These are phyloP conservation scores for Clarireedia hainanense DNA, from an alignment of 2,329 filamentous ascomycete genomes.

Conservation along the genomic window DNA sequence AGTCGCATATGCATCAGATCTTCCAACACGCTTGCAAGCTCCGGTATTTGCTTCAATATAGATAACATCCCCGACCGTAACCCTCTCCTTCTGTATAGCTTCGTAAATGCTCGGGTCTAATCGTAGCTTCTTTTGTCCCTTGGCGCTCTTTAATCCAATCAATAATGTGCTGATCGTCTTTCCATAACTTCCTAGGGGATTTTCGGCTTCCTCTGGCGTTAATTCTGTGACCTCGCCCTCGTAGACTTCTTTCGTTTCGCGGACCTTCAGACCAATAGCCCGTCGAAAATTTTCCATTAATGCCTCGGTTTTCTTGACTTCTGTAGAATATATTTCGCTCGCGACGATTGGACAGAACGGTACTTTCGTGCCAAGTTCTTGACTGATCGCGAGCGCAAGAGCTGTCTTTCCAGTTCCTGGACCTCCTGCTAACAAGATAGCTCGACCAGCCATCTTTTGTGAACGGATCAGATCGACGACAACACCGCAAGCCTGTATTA, in stretches of 20 bases:
- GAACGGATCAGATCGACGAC: conserved; percentile 92
- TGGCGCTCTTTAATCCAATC: conserved; percentile 89
- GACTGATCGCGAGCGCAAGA: conserved; percentile 87
- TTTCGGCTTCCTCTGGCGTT: conserved; percentile 95
- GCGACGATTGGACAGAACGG: conserved; percentile 97
- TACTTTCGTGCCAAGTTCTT: conserved; percentile 95
- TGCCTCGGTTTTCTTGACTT: conserved; percentile 99
- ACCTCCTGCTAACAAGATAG: conserved; percentile 86
- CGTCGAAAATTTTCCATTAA: conserved; percentile 98
- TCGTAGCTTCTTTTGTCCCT: conserved; percentile 95
- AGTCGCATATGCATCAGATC: conserved; percentile 93
- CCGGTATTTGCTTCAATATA: conserved; percentile 99
- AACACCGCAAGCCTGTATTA: conserved; percentile 75
- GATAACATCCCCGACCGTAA: conserved; percentile 92
- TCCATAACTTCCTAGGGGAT: conserved; percentile 91
- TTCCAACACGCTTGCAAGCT: conserved; percentile 91
- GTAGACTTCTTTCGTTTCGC: conserved; percentile 98
- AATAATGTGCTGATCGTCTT: conserved; percentile 95
- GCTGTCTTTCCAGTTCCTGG: conserved; percentile 97
- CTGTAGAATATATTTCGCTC: conserved; percentile 94
- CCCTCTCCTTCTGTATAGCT: conserved; percentile 96
- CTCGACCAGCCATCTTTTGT: conserved; percentile 96
- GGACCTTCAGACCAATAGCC: conserved; percentile 92
- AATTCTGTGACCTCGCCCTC: conserved; percentile 98
- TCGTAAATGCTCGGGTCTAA: conserved; percentile 98